Evolutionary conservation across 768 basidiomycete genomes (phyloP).

Genomic region (Phanerodontia chrysosporium): DNA sequence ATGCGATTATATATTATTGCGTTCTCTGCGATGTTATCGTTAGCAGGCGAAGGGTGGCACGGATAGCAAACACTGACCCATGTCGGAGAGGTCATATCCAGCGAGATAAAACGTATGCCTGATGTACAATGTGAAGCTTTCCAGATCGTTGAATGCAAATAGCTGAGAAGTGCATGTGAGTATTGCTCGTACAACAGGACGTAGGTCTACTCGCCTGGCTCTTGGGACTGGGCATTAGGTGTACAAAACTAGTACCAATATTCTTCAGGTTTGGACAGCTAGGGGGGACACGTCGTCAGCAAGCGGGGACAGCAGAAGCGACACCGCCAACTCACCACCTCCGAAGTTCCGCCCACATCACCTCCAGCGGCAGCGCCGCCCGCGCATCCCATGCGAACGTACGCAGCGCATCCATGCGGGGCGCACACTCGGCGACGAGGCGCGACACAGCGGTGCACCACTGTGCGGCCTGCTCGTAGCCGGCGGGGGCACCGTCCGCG

Average conservation of each 20-base stretch:
- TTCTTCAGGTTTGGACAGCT: conserved; percentile 67
- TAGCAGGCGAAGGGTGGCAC: not conserved
- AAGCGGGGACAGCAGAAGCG: not conserved
- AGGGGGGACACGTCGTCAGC: not conserved
- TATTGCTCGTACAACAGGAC: not conserved
- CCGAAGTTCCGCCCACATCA: conserved; percentile 76
- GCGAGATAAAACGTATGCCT: conserved; percentile 59
- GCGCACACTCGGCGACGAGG: conserved; percentile 47
- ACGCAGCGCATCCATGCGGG: conserved; percentile 55
- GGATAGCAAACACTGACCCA: conserved; percentile 32
- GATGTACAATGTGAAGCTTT: conserved; percentile 57
- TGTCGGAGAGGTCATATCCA: conserved; percentile 4
- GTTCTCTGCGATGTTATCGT: conserved; percentile 34
- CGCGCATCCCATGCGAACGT: conserved; percentile 73
- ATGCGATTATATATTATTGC: conserved; percentile 48
- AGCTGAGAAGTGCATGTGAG: conserved; percentile 38
- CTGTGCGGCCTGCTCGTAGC: conserved; percentile 21
- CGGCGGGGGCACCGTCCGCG: not conserved
- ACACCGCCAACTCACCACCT: conserved; percentile 43
- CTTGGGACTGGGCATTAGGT: conserved; percentile 47
- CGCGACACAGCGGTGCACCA: conserved; percentile 38
- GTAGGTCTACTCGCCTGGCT: conserved; percentile 53
- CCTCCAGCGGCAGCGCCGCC: conserved; percentile 54
- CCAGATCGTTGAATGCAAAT: conserved; percentile 62
- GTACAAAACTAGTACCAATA: conserved; percentile 60